phyloP scores from a whole-genome alignment of 768 basidiomycete species.

The Calocybe indica region DNA sequence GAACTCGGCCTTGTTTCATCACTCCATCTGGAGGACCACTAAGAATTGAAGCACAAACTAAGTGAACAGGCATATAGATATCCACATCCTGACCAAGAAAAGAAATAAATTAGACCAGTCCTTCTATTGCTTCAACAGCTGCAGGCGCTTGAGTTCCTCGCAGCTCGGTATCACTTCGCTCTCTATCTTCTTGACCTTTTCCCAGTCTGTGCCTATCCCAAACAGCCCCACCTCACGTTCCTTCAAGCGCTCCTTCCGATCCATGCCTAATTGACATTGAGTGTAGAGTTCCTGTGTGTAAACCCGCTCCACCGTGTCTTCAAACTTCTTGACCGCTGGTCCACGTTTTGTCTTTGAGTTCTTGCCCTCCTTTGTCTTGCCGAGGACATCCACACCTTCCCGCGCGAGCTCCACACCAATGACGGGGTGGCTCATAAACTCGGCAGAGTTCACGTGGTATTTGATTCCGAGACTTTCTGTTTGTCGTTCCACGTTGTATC shows the following conservation, averaged over 20 bases:
- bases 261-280: slow-evolving; percentile 65
- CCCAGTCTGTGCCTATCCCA: slow-evolving; percentile 90
- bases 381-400: slow-evolving; percentile 30
- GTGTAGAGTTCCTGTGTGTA: slow-evolving; percentile 68
- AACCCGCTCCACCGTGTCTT: slow-evolving; percentile 66
- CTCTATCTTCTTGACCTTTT: slow-evolving; percentile 73
- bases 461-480: slow-evolving; percentile 66
- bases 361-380: slow-evolving; percentile 17
- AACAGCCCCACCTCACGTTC: slow-evolving; percentile 82
- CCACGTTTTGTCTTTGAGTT: slow-evolving; percentile 22
- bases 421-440: slow-evolving; percentile 71
- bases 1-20: too few relatives aligned
- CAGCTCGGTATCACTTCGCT: slow-evolving; percentile 69
- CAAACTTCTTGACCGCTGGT: slow-evolving; percentile 55
- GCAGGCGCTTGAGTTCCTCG: slow-evolving; percentile 65
- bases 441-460: slow-evolving; percentile 79
- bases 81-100: too few relatives aligned
- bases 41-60: too few relatives aligned
- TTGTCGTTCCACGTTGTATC: slow-evolving; percentile 63
- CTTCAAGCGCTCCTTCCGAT: slow-evolving; percentile 62
- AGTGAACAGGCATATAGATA: too few relatives aligned
- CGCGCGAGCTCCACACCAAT: slow-evolving; percentile 69
- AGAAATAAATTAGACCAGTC: too few relatives aligned
- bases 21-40: too few relatives aligned
- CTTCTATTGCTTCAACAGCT: slow-evolving; percentile 28